These are phyloP conservation scores for Aspergillus wentii DNA, from an alignment of 495 filamentous ascomycete species.

Conservation along the genomic window DNA sequence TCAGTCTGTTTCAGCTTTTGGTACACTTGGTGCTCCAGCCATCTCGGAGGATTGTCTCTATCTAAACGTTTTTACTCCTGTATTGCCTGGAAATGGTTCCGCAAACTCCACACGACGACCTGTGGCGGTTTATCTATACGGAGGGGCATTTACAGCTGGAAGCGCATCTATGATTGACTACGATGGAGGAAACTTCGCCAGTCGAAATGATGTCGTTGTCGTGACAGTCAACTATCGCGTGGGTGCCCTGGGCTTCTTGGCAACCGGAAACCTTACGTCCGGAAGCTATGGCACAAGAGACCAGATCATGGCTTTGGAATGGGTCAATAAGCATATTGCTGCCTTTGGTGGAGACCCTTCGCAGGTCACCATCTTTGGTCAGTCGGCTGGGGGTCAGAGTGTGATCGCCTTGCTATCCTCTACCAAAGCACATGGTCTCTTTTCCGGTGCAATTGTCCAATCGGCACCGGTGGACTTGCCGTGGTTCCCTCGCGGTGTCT, in stretches of 20 bases:
- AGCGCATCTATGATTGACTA: constrained; percentile 30
- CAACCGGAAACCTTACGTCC: constrained; percentile 21
- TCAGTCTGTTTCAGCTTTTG: constrained; percentile 22
- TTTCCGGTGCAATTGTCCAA: constrained; percentile 26
- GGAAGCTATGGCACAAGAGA: constrained; percentile 36
- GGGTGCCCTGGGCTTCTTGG: constrained; percentile 36
- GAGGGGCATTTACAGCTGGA: constrained; percentile 41
- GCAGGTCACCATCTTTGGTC: constrained; percentile 46
- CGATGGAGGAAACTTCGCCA: constrained; percentile 41
- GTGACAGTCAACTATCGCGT: constrained; percentile 45
- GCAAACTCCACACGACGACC: constrained; percentile 20
- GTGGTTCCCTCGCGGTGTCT: constrained; percentile 23
- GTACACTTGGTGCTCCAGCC: constrained; percentile 11
- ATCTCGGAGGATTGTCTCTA: constrained; percentile 42
- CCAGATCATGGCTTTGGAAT: constrained; percentile 39
- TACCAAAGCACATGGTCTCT: constrained; percentile 22
- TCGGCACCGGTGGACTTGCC: constrained; percentile 20
- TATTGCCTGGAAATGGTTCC: constrained; percentile 8
- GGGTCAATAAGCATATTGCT: constrained; percentile 47
- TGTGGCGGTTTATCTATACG: constrained; percentile 42
- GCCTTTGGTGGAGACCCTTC: constrained; percentile 47
- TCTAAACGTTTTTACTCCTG: constrained; percentile 30
- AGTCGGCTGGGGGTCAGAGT: constrained; percentile 52
- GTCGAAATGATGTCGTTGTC: constrained; percentile 42
- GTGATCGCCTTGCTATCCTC: constrained; percentile 47